phyloP scores from a whole-genome alignment of 768 basidiomycete species.

The Fomitopsis pulvina region DNA sequence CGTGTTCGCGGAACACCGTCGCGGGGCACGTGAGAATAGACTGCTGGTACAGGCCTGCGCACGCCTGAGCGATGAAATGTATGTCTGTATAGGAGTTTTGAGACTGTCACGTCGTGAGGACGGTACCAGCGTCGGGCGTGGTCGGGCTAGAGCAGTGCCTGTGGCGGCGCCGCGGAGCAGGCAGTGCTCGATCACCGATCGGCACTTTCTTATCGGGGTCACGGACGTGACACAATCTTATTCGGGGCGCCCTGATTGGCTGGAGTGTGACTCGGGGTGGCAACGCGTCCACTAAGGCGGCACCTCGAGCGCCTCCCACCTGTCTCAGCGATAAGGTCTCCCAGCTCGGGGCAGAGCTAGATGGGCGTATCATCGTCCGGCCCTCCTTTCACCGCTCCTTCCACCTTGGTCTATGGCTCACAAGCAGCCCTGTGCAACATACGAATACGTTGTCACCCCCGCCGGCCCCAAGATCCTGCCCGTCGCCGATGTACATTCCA shows the following conservation, averaged over 20 bases:
- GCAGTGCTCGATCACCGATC: too few species aligned
- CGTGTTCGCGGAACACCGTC: neutral
- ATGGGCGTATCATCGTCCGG: constrained; percentile 1
- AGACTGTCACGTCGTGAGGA: neutral
- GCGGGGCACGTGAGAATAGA: too few species aligned
- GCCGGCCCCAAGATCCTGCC: constrained; percentile 65
- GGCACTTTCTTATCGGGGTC: neutral
- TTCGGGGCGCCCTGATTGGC: neutral
- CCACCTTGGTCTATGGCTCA: constrained; percentile 47
- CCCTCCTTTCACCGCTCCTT: constrained; percentile 5
- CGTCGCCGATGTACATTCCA: constrained; percentile 55
- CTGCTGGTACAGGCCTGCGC: too few species aligned
- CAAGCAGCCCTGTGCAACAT: constrained; percentile 61
- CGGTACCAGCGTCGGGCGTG: neutral
- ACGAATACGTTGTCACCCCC: constrained; percentile 68
- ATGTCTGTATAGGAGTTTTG: too few species aligned
- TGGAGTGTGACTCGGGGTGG: neutral
- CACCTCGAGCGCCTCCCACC: neutral
- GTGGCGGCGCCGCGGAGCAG: too few species aligned
- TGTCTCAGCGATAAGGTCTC: neutral
- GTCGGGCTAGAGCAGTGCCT: neutral
- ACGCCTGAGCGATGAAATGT: too few species aligned
- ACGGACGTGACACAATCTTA: neutral
- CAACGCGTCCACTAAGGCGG: neutral
- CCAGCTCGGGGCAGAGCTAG: neutral